phyloP scores from a whole-genome alignment of 345 rosid species.

The Lumnitzera littorea region DNA sequence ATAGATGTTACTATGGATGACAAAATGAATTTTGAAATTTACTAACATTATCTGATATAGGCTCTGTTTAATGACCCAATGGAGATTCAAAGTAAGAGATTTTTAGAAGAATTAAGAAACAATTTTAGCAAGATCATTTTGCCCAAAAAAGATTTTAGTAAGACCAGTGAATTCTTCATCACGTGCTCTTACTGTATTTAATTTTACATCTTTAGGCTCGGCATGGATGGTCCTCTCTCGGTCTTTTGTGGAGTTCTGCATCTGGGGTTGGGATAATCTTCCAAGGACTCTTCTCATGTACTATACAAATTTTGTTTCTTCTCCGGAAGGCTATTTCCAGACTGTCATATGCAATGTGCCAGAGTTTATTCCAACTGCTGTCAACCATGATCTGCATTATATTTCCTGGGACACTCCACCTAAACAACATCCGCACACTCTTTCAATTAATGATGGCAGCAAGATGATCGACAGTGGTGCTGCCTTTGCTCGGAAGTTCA shows the following conservation, averaged over 20 bases:
- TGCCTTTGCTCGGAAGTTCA: constrained; percentile 89
- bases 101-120: no score
- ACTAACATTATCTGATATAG: no score
- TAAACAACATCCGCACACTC: constrained; percentile 76
- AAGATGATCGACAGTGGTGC: constrained; percentile 72
- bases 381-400: constrained; percentile 91
- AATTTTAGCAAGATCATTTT: no score
- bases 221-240: constrained; percentile 98
- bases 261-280: constrained; percentile 99
- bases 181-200: no score
- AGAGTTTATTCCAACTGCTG: constrained; percentile 52
- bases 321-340: constrained; percentile 97
- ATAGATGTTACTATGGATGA: no score
- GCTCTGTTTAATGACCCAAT: no score
- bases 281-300: constrained; percentile 94
- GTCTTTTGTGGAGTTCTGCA: constrained; percentile 74
- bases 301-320: constrained; percentile 88
- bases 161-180: no score
- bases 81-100: no score
- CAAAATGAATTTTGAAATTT: no score
- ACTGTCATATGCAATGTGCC: constrained; percentile 93
- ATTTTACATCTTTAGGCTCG: constrained; percentile 41
- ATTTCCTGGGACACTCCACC: constrained; percentile 97
- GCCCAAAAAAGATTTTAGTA: no score
- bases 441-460: constrained; percentile 60